These are phyloP conservation scores for Ambispora gerdemannii DNA, from an alignment of 192 early-diverging fungal genomes.

Conservation along the genomic window DNA sequence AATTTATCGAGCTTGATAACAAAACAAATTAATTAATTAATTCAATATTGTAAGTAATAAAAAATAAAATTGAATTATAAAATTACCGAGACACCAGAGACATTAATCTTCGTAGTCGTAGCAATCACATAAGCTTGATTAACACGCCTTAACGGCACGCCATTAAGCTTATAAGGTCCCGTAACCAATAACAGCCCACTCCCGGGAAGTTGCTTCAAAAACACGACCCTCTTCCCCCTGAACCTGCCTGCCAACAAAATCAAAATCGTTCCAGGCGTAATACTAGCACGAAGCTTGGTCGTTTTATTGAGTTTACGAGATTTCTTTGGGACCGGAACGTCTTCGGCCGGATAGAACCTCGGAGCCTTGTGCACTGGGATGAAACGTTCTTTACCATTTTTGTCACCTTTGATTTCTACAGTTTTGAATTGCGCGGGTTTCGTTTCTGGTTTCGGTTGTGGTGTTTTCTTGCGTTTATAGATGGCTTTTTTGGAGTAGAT, in stretches of 20 bases:
- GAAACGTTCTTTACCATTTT: slow-evolving; percentile 73
- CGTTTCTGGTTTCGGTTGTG: slow-evolving; percentile 47
- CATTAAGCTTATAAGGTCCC: slow-evolving; percentile 98
- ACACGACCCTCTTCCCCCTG: slow-evolving; percentile 98
- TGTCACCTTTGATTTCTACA: slow-evolving; percentile 72
- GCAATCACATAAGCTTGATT: slow-evolving; percentile 99
- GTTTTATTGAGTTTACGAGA: slow-evolving; percentile 73
- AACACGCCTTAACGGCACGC: slow-evolving; percentile 95
- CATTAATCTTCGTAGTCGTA: slow-evolving; percentile 97
- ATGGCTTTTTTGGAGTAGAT: slow-evolving; percentile 84
- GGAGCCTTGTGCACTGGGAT: slow-evolving; percentile 69
- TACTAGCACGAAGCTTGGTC: slow-evolving; percentile 78
- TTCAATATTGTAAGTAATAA: not conserved
- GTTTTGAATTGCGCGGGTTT: slow-evolving; percentile 59
- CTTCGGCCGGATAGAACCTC: slow-evolving; percentile 83
- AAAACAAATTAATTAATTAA: slow-evolving; percentile 2
- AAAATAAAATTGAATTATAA: not conserved
- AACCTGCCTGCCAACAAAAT: slow-evolving; percentile 93
- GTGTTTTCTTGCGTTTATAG: slow-evolving; percentile 82
- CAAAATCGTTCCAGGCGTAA: slow-evolving; percentile 96
- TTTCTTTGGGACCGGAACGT: slow-evolving; percentile 73
- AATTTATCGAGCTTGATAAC: slow-evolving; percentile 53
- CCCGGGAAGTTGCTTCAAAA: slow-evolving; percentile 92
- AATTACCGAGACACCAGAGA: slow-evolving; percentile 66
- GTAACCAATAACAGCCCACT: slow-evolving; percentile 96